Evolutionary conservation across 345 rosid species (phyloP), one percentile per base, ranked within the genome.

Genomic region (Linum lewisii): DNA sequence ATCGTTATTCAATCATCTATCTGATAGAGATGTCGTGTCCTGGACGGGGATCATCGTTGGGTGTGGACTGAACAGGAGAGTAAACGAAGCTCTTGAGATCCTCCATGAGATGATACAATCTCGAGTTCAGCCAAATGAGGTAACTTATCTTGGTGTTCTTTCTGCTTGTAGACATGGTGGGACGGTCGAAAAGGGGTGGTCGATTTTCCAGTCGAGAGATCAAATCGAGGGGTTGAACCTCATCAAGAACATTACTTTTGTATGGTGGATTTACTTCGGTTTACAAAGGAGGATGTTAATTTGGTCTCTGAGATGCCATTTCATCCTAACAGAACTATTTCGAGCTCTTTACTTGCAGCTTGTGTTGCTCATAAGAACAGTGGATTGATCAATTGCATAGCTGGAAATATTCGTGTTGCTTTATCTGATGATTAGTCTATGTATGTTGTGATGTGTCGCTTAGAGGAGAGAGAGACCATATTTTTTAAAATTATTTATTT

Each of bases 1-100:
- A 69, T 68, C 63, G 63, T 63, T 84, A 29, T 87, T 84, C 66
- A 52, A 69, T 34, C 36, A 63, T 52, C 20, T 72, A 62, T 51
- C 49, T 38, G 83, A 75, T 14, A 77, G 78, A 67, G 95, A 84
- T 60, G 70, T 77, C 29, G 80, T 84, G 6, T 79, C 85, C 63
- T 84, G 91, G 91, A 82, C 95, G 20, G 82, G 82, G 59, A 79
- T 82, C 60, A 82, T 87, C 58, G 79, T 75, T 29, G 87, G 91
- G 15, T 84, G 86, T 55, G 85, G 85, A 29, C 95, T 82, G 70
- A 87, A 87, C 72, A 88, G 95, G 67, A 74, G 67, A 70, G 78
- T 69, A 16, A 54, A 67, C 56, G 84, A 84, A 64, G 87, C 91
- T 44, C 52, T 82, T 58, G 29, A 47, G 55, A 67, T 77, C 75